phyloP scores from a whole-genome alignment of 768 basidiomycete species.

The Phlegmacium glaucopus region DNA sequence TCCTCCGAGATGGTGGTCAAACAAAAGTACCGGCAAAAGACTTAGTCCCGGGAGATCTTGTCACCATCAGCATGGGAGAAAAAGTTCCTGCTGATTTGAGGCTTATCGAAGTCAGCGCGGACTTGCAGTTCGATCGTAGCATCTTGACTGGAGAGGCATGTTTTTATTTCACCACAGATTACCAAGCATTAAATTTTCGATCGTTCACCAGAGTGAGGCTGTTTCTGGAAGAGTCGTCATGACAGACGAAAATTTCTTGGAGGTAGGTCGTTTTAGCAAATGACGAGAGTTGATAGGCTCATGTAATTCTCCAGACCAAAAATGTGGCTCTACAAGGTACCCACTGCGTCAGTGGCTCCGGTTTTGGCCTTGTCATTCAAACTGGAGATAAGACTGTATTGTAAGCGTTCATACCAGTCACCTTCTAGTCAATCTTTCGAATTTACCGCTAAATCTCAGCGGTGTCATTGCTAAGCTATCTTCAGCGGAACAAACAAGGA shows the following conservation, averaged over 20 bases:
- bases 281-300: conserved; percentile 12
- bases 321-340: conserved; percentile 61
- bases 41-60: conserved; percentile 66
- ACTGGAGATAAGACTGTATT: conserved; percentile 50
- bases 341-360: conserved; percentile 48
- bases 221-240: conserved; percentile 26
- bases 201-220: conserved; percentile 29
- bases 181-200: background rate
- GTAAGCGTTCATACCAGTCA: conserved; percentile 8
- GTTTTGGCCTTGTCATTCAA: conserved; percentile 43
- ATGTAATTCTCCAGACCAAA: conserved; percentile 36
- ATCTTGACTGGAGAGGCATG: conserved; percentile 57
- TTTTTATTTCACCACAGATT: background rate
- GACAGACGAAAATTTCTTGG: conserved; percentile 33
- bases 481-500: conserved; percentile 27
- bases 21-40: conserved; percentile 52
- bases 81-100: conserved; percentile 71
- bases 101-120: conserved; percentile 54
- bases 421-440: background rate
- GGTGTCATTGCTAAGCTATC: conserved; percentile 38
- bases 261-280: conserved; percentile 6
- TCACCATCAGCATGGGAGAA: conserved; percentile 60
- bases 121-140: conserved; percentile 59
- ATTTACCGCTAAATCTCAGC: conserved; percentile 6
- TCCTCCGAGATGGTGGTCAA: conserved; percentile 49